Conservation (phyloP, 2,329 filamentous ascomycete species). For the Fusarium siculi region DNA sequence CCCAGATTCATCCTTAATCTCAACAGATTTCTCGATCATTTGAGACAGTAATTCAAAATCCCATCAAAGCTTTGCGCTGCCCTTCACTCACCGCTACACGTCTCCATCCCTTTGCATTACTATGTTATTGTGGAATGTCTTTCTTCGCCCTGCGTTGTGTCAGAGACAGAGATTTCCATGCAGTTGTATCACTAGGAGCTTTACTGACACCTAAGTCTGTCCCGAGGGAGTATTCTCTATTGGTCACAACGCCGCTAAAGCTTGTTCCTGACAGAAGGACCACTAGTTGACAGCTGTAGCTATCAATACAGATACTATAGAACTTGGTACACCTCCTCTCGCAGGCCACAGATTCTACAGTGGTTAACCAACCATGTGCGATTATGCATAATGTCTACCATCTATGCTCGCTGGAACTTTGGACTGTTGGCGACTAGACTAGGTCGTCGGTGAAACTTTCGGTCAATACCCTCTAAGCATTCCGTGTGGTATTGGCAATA, state of each 20-base stretch:
- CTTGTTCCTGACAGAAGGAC: neutral
- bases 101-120: no score
- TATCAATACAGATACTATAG: neutral
- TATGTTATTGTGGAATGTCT: neutral
- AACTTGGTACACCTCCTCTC: neutral
- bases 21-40: neutral
- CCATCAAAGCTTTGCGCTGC: neutral
- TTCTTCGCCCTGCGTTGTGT: neutral
- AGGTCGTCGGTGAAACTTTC: neutral
- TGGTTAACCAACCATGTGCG: neutral
- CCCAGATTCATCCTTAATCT: neutral
- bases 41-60: neutral
- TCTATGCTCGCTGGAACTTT: neutral
- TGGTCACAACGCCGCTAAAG: rapidly evolving
- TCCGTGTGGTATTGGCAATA: neutral
- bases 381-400: neutral
- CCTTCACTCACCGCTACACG: neutral
- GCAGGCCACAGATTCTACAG: neutral
- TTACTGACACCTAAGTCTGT: neutral
- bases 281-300: neutral
- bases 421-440: neutral
- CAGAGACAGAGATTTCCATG: neutral
- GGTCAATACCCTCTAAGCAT: neutral
- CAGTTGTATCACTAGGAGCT: neutral
- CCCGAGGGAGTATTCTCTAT: neutral